Evolutionary conservation across 345 rosid species (phyloP).

Genomic region (Cardiospermum halicacabum): DNA sequence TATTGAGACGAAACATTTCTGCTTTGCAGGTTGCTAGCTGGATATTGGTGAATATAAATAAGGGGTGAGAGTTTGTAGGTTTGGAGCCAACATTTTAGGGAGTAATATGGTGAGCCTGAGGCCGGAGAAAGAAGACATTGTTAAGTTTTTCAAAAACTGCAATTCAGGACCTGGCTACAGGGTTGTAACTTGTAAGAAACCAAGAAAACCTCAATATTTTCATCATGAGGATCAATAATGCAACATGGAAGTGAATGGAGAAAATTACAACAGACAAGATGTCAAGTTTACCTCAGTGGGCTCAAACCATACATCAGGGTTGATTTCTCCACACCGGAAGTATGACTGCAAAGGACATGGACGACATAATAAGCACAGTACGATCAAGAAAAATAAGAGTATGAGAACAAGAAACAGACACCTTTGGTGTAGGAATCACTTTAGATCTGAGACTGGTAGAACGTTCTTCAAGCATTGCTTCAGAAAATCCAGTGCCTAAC

Average conservation of each 20-base stretch:
- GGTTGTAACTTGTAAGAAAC: too few relatives aligned
- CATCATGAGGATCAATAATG: neutral
- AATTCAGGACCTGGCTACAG: too few relatives aligned
- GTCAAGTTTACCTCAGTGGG: constrained; percentile 64
- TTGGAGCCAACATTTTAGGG: too few relatives aligned
- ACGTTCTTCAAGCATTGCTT: constrained; percentile 74
- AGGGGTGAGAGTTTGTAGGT: too few relatives aligned
- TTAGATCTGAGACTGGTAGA: constrained; percentile 74
- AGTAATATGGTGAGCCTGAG: too few relatives aligned
- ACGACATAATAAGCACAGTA: constrained; percentile 1
- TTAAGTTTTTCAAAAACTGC: too few relatives aligned
- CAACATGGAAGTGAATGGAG: neutral
- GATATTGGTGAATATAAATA: too few relatives aligned
- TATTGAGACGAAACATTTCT: too few relatives aligned
- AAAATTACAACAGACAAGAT: neutral
- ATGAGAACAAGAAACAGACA: constrained; percentile 20
- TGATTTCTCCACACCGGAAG: constrained; percentile 61
- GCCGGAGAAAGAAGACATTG: too few relatives aligned
- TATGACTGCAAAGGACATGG: constrained; percentile 50
- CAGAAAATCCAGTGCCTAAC: constrained; percentile 89
- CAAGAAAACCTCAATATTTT: neutral
- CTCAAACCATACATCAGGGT: constrained; percentile 96
- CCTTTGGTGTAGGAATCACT: constrained; percentile 82
- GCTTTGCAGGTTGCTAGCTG: too few relatives aligned
- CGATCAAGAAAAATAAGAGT: neutral